Evolutionary conservation across 257 asterid genomes (phyloP).

Genomic region (Plantago ovata): DNA sequence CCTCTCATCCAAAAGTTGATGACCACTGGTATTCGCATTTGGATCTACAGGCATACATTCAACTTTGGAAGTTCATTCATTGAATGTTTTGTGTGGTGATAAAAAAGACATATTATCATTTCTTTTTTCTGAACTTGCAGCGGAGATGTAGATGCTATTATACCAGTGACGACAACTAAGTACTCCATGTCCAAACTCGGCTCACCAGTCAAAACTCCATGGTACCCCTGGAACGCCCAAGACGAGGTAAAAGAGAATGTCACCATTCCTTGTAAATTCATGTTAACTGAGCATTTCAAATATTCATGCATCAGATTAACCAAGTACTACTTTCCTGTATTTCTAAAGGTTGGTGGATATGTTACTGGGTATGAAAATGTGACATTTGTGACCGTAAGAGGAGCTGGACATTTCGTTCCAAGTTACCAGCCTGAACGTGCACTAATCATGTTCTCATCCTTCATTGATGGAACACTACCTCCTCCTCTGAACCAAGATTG

Average conservation of each 20-base stretch:
- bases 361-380: neutral
- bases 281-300: neutral
- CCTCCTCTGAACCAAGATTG: neutral
- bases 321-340: neutral
- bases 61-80: no score
- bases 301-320: no score
- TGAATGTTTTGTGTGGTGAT: neutral
- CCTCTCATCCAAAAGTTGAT: constrained; percentile 24
- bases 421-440: constrained; percentile 6
- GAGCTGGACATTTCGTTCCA: constrained; percentile 1
- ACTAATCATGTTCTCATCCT: neutral
- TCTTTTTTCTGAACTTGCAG: constrained; percentile 11
- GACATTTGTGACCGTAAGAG: neutral
- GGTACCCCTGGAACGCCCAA: constrained; percentile 35
- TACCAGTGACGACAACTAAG: constrained; percentile 36
- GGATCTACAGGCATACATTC: constrained; percentile 24
- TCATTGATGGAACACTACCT: neutral
- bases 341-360: neutral
- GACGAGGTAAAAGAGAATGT: constrained; percentile 1
- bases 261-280: neutral
- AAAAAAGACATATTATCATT: neutral
- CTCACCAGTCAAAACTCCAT: constrained; percentile 20
- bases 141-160: constrained; percentile 42
- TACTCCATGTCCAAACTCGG: constrained; percentile 29
- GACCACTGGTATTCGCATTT: constrained; percentile 26